phyloP scores from a whole-genome alignment of 257 asterid species.

The Lithospermum erythrorhizon region DNA sequence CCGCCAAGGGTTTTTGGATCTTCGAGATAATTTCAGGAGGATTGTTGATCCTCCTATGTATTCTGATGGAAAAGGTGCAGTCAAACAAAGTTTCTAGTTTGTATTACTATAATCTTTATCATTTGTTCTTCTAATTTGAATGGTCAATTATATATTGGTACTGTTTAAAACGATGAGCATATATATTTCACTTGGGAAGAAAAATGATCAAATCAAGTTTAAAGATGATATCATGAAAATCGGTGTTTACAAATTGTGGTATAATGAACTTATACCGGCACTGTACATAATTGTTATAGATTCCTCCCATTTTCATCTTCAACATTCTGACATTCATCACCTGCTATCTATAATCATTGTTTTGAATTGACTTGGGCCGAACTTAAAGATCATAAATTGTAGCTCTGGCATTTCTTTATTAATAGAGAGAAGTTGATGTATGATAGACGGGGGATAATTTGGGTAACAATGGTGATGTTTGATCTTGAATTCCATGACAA shows the following conservation, averaged over 20 bases:
- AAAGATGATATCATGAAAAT: too few relatives aligned
- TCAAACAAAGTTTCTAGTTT: neutral
- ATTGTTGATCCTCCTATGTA: constrained; percentile 62
- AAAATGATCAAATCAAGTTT: too few relatives aligned
- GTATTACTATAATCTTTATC: neutral
- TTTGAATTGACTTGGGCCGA: neutral
- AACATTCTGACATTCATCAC: too few relatives aligned
- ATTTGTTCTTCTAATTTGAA: constrained; percentile 8
- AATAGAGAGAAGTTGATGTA: neutral
- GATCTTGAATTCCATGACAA: too few relatives aligned
- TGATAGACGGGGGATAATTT: neutral
- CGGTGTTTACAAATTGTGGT: too few relatives aligned
- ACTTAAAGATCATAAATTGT: too few relatives aligned
- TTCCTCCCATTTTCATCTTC: too few relatives aligned
- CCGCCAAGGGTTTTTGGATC: constrained; percentile 71
- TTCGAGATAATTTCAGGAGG: constrained; percentile 75
- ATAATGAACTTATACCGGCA: too few relatives aligned
- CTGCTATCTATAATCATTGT: too few relatives aligned
- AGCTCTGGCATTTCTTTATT: too few relatives aligned
- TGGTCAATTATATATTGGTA: neutral
- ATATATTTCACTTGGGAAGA: too few relatives aligned
- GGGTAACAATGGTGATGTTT: neutral
- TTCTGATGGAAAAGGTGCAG: constrained; percentile 45
- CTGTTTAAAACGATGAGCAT: neutral
- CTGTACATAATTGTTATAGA: too few relatives aligned